These are phyloP conservation scores for Dictyostelium citrinum DNA, from an alignment of 78 protist genomes.

Conservation along the genomic window DNA sequence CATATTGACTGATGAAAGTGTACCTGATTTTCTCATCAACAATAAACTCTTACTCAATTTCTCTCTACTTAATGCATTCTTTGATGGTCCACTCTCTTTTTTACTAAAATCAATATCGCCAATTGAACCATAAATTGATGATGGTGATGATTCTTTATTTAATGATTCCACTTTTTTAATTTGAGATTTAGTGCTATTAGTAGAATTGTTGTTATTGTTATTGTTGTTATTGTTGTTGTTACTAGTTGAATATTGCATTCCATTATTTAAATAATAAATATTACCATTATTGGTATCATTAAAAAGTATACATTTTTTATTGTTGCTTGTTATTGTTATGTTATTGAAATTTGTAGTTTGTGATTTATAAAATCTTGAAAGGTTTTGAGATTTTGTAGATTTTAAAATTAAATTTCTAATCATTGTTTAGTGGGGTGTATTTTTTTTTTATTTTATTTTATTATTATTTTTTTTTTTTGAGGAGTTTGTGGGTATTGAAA, in stretches of 20 bases:
- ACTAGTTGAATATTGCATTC: not conserved
- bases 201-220: not conserved
- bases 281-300: not conserved
- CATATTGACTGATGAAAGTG: conserved; percentile 65
- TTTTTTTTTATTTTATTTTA: not conserved
- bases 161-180: not conserved
- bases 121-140: conserved; percentile 4
- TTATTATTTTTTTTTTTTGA: not conserved
- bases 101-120: conserved; percentile 21
- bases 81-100: conserved; percentile 20
- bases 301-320: not conserved
- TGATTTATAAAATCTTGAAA: not conserved
- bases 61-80: not conserved
- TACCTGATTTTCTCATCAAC: conserved; percentile 68
- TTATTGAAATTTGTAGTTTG: not conserved
- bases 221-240: not conserved
- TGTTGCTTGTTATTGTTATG: not conserved
- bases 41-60: conserved; percentile 7
- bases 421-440: not conserved
- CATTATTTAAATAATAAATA: not conserved
- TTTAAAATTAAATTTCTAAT: not conserved
- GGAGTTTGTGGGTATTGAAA: not conserved
- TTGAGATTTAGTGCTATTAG: too few relatives aligned
- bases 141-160: not conserved
- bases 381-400: not conserved